A percentile compares a stretch with the other conserved stretches of the same genome.
Conservation (phyloP, 352 stramenopile genomes). For the Pythium scleroteichum region DNA sequence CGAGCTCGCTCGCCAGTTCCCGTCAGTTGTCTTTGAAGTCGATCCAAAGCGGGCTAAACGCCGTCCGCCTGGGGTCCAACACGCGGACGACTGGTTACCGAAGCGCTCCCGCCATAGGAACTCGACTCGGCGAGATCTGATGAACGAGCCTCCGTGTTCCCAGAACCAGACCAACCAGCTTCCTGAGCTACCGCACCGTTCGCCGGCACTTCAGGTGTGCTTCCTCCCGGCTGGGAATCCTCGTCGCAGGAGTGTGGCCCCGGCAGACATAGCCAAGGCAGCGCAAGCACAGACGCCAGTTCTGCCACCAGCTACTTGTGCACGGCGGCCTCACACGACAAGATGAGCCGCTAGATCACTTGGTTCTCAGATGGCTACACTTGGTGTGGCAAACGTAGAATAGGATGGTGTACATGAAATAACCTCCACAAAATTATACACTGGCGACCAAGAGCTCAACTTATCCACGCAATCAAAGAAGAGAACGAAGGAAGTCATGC, state of each 20-base stretch:
- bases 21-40: constrained; percentile 20
- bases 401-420: constrained; percentile 3
- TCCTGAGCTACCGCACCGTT: background rate
- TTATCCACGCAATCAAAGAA: background rate
- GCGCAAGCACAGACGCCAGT: background rate
- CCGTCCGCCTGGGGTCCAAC: constrained; percentile 19
- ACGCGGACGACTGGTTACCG: constrained; percentile 25
- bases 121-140: background rate
- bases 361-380: constrained; percentile 17
- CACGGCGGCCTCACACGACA: constrained; percentile 8
- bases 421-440: background rate
- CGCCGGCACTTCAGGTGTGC: constrained; percentile 21
- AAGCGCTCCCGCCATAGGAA: background rate
- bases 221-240: constrained; percentile 14
- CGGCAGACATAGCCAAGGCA: too few relatives aligned
- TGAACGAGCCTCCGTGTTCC: background rate
- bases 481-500: constrained; percentile 32
- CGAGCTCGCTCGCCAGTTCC: constrained; percentile 11
- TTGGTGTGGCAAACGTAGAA: constrained; percentile 7
- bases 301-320: background rate
- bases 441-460: too few relatives aligned
- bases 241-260: background rate
- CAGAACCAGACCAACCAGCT: background rate
- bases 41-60: constrained; percentile 18
- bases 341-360: background rate